Evolutionary conservation across 2,329 filamentous ascomycete genomes (phyloP).

Genomic region (Endothia cerciana): DNA sequence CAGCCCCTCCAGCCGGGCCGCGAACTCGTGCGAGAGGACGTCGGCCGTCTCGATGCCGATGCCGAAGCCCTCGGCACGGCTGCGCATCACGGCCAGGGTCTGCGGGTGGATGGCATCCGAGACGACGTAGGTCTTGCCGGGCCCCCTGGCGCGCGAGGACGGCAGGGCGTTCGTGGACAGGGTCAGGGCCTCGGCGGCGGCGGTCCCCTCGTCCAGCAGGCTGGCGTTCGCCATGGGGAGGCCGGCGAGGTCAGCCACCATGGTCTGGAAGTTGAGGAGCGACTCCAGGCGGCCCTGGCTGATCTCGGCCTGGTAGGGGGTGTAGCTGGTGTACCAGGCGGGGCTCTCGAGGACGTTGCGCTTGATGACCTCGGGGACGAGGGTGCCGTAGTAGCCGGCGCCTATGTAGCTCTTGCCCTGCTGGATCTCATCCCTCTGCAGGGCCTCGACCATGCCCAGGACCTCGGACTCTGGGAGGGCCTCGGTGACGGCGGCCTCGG

Average conservation of each 20-base stretch:
- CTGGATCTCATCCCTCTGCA: constrained; percentile 42
- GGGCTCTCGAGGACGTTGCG: constrained; percentile 91
- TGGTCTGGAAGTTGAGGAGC: constrained; percentile 91
- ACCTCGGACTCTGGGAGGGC: constrained; percentile 64
- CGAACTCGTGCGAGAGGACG: constrained; percentile 64
- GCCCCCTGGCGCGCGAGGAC: constrained; percentile 69
- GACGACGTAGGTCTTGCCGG: constrained; percentile 81
- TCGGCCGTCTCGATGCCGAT: constrained; percentile 78
- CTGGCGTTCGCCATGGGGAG: constrained; percentile 90
- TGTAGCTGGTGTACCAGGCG: constrained; percentile 98
- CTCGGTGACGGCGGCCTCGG: constrained; percentile 40
- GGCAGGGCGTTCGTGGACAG: constrained; percentile 81
- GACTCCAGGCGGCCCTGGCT: constrained; percentile 93
- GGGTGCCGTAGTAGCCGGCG: constrained; percentile 85
- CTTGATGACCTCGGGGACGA: constrained; percentile 87
- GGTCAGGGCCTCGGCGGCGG: constrained; percentile 94
- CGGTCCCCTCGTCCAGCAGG: constrained; percentile 87
- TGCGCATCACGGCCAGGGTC: constrained; percentile 81
- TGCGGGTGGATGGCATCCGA: constrained; percentile 83
- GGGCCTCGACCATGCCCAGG: constrained; percentile 44
- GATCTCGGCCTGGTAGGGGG: constrained; percentile 96
- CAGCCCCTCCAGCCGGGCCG: constrained; percentile 69
- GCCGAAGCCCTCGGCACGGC: constrained; percentile 88
- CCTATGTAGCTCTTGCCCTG: constrained; percentile 74
- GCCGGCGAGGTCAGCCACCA: constrained; percentile 85